phyloP scores from a whole-genome alignment of 1,284 basidiomycete genomes.

The Ganoderma boninense region DNA sequence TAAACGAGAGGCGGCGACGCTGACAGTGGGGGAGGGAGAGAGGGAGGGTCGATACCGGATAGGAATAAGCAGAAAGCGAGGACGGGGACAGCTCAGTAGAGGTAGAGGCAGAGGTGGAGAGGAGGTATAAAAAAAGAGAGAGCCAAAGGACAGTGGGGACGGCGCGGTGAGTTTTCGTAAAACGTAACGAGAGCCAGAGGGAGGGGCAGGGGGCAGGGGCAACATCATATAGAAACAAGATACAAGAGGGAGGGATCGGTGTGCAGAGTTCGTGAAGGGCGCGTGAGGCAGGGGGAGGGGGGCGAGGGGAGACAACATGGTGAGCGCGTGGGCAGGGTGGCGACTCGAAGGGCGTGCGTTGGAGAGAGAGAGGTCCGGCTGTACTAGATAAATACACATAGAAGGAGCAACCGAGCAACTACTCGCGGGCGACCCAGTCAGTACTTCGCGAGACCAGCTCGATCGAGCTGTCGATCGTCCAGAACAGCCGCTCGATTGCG shows the following conservation, averaged over 20 bases:
- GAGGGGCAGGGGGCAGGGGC: neutral
- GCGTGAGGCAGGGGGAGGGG: neutral
- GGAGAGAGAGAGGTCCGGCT: neutral
- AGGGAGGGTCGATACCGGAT: neutral
- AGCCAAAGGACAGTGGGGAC: conserved; percentile 6
- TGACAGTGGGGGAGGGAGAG: neutral
- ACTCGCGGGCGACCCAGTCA: conserved; percentile 85
- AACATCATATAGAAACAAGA: conserved; percentile 11
- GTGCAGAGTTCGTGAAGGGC: conserved; percentile 1
- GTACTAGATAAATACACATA: conserved; percentile 19
- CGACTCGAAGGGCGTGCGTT: neutral
- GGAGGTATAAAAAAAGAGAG: neutral
- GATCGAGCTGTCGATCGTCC: conserved; percentile 87
- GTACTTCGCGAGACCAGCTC: conserved; percentile 83
- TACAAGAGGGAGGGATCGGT: conserved; percentile 1
- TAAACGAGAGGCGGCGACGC: neutral
- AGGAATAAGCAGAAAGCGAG: conserved; percentile 11
- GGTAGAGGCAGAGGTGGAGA: too few relatives aligned
- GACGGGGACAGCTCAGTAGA: neutral
- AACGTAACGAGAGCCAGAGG: conserved; percentile 6
- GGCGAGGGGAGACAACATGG: conserved; percentile 1
- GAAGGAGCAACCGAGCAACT: conserved; percentile 31
- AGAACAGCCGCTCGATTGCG: conserved; percentile 88
- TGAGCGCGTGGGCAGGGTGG: neutral
- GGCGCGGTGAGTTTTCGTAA: conserved; percentile 7